Evolutionary conservation across 1,139 yeast species (phyloP).

Genomic region (Pichia sp.): DNA sequence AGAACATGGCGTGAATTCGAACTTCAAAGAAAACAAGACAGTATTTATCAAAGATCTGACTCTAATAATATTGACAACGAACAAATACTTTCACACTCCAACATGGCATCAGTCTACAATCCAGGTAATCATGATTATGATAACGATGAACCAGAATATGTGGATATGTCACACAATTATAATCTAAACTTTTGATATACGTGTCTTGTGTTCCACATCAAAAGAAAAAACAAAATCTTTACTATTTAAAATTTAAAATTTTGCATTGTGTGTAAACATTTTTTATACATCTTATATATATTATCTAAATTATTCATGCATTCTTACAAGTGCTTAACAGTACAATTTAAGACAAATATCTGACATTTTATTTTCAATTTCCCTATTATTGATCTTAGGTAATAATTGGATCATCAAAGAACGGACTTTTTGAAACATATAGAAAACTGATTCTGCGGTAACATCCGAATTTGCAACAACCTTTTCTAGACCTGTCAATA

Average conservation of each 20-base stretch:
- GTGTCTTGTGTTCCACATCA: not conserved
- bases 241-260: too few relatives aligned
- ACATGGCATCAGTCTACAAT: conserved; percentile 24
- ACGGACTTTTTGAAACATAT: not conserved
- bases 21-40: conserved; percentile 41
- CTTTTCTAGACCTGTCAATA: conserved; percentile 29
- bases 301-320: not conserved
- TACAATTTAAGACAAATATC: conserved; percentile 1
- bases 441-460: not conserved
- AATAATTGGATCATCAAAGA: conserved; percentile 2
- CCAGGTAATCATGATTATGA: conserved; percentile 19
- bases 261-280: too few relatives aligned
- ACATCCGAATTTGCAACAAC: not conserved
- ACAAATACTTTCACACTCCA: not conserved
- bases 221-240: not conserved
- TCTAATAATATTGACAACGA: not conserved
- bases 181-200: not conserved
- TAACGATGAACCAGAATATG: conserved; percentile 12
- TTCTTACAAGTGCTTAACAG: not conserved
- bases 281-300: not conserved
- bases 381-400: not conserved
- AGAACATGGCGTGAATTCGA: conserved; percentile 94
- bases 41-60: conserved; percentile 2
- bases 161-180: conserved; percentile 15
- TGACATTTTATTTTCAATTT: not conserved